These are phyloP conservation scores for Lentinula sp. DNA, from an alignment of 768 basidiomycete genomes.

Conservation along the genomic window DNA sequence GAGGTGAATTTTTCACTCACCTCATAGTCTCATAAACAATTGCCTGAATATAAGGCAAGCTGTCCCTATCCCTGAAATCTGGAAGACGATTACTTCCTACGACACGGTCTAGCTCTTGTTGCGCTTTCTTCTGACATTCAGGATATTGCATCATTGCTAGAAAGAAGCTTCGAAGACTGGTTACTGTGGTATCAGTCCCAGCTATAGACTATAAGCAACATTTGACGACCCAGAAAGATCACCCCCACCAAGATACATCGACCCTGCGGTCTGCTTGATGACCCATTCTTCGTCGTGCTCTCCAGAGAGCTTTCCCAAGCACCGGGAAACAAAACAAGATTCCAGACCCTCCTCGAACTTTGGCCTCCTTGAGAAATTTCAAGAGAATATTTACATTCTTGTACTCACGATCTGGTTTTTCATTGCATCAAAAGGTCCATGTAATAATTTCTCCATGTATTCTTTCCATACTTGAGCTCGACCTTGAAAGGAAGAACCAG, in stretches of 20 bases:
- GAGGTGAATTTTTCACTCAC: neutral
- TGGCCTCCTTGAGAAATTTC: neutral
- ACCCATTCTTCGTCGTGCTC: neutral
- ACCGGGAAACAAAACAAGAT: neutral
- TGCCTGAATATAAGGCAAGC: conserved; percentile 3
- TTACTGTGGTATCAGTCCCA: conserved; percentile 20
- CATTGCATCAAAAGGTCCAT: conserved; percentile 27
- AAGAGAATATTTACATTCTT: neutral
- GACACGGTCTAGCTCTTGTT: conserved; percentile 26
- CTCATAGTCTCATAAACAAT: conserved; percentile 9
- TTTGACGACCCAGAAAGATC: neutral
- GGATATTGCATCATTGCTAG: conserved; percentile 23
- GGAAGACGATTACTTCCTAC: conserved; percentile 25
- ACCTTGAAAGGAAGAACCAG: conserved; percentile 28
- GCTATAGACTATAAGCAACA: conserved; percentile 2
- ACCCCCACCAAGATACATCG: neutral
- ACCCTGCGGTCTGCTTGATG: neutral
- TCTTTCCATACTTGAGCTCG: conserved; percentile 32
- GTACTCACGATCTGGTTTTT: conserved; percentile 22
- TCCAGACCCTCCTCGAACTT: neutral
- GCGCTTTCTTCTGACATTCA: conserved; percentile 23
- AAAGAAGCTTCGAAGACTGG: conserved; percentile 23
- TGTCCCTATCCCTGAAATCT: conserved; percentile 19
- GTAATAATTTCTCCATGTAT: conserved; percentile 23
- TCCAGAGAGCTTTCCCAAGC: neutral